Conservation (phyloP, 306 rosid genomes). For the Rosa rugosa region DNA sequence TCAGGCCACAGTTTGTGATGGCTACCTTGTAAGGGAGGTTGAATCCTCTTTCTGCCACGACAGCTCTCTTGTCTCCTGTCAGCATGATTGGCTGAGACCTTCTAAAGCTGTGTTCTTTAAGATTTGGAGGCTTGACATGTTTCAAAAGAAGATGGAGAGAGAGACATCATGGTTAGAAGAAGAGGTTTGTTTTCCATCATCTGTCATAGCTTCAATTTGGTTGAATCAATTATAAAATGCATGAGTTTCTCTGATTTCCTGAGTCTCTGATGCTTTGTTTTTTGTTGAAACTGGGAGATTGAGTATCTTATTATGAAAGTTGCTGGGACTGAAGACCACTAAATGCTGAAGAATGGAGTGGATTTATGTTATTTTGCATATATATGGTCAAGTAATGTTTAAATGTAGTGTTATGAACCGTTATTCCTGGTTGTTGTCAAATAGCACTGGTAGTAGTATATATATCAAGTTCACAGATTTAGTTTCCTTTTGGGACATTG, state of each 20-base stretch:
- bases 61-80: too few relatives aligned
- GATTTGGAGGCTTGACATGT: not conserved
- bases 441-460: too few relatives aligned
- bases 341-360: not conserved
- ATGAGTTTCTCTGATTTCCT: not conserved
- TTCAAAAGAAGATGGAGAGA: not conserved
- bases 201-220: too few relatives aligned
- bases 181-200: not conserved
- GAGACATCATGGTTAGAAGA: not conserved
- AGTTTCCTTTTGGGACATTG: too few relatives aligned
- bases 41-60: too few relatives aligned
- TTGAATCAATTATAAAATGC: not conserved
- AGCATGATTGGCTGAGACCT: not conserved
- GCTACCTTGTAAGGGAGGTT: too few relatives aligned
- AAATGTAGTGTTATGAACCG: not conserved
- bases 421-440: not conserved
- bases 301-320: not conserved
- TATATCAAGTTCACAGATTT: too few relatives aligned
- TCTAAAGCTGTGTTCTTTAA: not conserved
- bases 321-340: not conserved
- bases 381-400: too few relatives aligned
- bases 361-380: not conserved
- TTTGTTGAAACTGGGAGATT: not conserved
- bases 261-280: not conserved
- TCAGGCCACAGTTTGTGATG: too few relatives aligned